phyloP scores from a whole-genome alignment of 768 basidiomycete genomes.

The Leccinum broughii region DNA sequence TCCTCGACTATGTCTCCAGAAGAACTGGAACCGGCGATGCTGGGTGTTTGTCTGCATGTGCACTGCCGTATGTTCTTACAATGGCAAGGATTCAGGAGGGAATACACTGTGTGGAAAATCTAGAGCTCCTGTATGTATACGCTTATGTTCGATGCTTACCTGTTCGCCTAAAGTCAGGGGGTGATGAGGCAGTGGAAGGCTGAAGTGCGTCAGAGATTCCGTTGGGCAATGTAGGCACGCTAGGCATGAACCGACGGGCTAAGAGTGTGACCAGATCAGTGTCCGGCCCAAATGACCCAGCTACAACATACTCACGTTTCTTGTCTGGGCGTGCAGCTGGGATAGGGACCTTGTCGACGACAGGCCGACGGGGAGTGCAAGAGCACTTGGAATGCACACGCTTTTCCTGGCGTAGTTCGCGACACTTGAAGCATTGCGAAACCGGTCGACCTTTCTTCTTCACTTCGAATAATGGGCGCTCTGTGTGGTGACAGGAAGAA shows the following conservation, averaged over 20 bases:
- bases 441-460: conserved; percentile 93
- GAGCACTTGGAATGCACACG: conserved; percentile 82
- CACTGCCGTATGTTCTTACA: conserved; percentile 60
- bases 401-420: conserved; percentile 77
- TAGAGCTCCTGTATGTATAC: background rate
- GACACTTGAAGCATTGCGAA: conserved; percentile 86
- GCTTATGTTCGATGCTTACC: conserved; percentile 35
- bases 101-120: conserved; percentile 45
- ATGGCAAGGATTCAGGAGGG: conserved; percentile 62
- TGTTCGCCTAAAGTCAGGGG: conserved; percentile 49
- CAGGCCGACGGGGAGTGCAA: conserved; percentile 49
- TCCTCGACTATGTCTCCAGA: conserved; percentile 1
- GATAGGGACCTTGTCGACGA: conserved; percentile 32
- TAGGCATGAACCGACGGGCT: conserved; percentile 72
- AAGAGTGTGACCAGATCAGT: conserved; percentile 14
- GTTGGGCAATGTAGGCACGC: conserved; percentile 70
- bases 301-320: conserved; percentile 30
- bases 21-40: conserved; percentile 7
- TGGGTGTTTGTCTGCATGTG: conserved; percentile 38
- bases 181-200: conserved; percentile 28
- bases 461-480: conserved; percentile 88
- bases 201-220: conserved; percentile 59
- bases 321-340: conserved; percentile 34
- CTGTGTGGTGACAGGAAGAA: conserved; percentile 82
- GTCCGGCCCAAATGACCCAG: conserved; percentile 5